Base-by-base conservation (phyloP, 2,329 filamentous ascomycete species). In the Phaeosphaeriaceae sp. region DNA sequence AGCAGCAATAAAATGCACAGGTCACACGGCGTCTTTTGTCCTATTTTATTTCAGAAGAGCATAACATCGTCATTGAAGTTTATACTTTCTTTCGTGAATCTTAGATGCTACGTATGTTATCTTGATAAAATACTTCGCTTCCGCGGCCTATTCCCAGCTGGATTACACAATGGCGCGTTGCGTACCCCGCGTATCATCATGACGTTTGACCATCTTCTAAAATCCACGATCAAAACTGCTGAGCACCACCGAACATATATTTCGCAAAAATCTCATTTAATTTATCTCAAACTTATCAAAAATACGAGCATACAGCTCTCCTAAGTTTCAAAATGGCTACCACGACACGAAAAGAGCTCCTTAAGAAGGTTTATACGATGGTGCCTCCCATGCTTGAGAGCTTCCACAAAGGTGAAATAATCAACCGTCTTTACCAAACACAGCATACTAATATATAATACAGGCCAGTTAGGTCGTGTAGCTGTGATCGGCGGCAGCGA, bases 401-500 rank as follows among this genome's bases (percentile, higher is more conserved):
- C 69, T 97, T 97, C 71, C 94, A 97, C 77, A 99, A 99, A 82
- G 94, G 93, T 91, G 70, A 37, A 48, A 18, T 23, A n/a, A n/a
- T 3, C 20, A 6, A 3, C 13, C 13, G 7, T 4, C 15, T 3
- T 1, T 20, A 42, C 11, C 46, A 33, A 3, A 35, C 17, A 9
- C 30, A 37, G 17, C 21, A 34, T 32, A 15, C 57, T 70, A 55
- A 72, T 30, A 12, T 6, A 21, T 18, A 15, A 2, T 29, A 12
- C 63, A 96, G 93, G 94, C 51, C 93, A 97, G 75, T 82, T 96
- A 59, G 94, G 94, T 4, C 85, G 94, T 46, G 86, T 99, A 44
- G 94, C 87, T 43, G 94, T 99, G 50, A 94, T 99, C 59, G 94
- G 94, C 42, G 94, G 94, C 33, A 96, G 91, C 68, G 87, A 93